phyloP scores from a whole-genome alignment of 257 asterid species.

The Handroanthus guayacan region DNA sequence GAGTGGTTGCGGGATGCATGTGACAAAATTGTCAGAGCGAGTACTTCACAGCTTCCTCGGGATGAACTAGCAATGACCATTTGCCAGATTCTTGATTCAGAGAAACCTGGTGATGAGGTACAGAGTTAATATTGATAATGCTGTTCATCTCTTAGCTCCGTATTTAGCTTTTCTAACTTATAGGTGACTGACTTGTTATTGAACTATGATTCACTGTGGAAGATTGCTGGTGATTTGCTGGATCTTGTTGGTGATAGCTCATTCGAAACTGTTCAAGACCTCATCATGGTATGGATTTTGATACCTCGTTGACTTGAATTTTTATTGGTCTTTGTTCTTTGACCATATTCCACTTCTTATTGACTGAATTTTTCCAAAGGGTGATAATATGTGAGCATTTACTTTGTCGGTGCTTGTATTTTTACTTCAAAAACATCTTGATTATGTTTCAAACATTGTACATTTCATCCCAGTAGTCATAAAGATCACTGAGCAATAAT shows the following conservation, averaged over 20 bases:
- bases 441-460: constrained; percentile 8
- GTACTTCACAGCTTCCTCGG: constrained; percentile 83
- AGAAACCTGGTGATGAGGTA: constrained; percentile 98
- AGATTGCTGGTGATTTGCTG: constrained; percentile 96
- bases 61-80: constrained; percentile 98
- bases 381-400: constrained; percentile 16
- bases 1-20: constrained; percentile 91
- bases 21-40: constrained; percentile 67
- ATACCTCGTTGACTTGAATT: constrained; percentile 14
- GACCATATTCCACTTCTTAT: constrained; percentile 23
- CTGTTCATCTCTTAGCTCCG: constrained; percentile 21
- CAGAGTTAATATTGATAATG: constrained; percentile 32
- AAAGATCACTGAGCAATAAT: constrained; percentile 32
- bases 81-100: constrained; percentile 94
- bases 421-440: constrained; percentile 10
- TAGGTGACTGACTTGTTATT: constrained; percentile 32
- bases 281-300: constrained; percentile 66
- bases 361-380: background rate
- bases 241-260: constrained; percentile 97
- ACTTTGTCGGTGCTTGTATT: constrained; percentile 21
- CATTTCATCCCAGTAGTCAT: background rate
- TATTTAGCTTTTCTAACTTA: constrained; percentile 26
- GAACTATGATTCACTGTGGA: constrained; percentile 35
- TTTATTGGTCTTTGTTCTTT: constrained; percentile 23
- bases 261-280: constrained; percentile 93